Evolutionary conservation across 352 stramenopile species (phyloP).

Genomic region (Phytophthora constricta): DNA sequence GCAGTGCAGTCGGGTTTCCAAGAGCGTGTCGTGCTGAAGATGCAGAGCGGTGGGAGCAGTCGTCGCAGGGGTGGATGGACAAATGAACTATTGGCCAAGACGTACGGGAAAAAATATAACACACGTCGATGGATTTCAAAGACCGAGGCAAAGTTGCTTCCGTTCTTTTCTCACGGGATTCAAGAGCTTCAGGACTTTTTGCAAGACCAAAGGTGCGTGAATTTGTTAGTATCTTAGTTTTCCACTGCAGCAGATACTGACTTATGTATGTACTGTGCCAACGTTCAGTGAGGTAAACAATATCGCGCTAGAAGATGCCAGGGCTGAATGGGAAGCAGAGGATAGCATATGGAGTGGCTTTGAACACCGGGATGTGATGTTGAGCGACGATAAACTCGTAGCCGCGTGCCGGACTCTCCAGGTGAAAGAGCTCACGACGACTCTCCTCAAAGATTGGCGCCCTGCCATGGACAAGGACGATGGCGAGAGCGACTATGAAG

Average conservation of each 20-base stretch:
- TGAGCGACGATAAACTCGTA: slow-evolving; percentile 43
- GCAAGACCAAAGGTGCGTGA: slow-evolving; percentile 51
- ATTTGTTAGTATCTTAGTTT: background rate
- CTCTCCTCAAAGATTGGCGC: slow-evolving; percentile 43
- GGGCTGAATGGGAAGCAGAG: slow-evolving; percentile 21
- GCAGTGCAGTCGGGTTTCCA: slow-evolving; percentile 55
- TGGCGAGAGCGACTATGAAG: slow-evolving; percentile 40
- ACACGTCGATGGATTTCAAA: slow-evolving; percentile 68
- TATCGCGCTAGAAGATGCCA: slow-evolving; percentile 34
- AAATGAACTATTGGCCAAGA: slow-evolving; percentile 61
- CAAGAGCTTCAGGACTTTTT: slow-evolving; percentile 71
- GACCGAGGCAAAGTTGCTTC: slow-evolving; percentile 62
- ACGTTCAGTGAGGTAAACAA: slow-evolving; percentile 38
- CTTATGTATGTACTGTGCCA: background rate
- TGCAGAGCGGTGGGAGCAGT: slow-evolving; percentile 53
- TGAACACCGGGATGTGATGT: slow-evolving; percentile 35
- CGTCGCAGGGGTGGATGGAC: slow-evolving; percentile 49
- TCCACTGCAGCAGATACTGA: no score
- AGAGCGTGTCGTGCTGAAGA: slow-evolving; percentile 70
- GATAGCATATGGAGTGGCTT: slow-evolving; percentile 22
- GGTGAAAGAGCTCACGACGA: slow-evolving; percentile 26
- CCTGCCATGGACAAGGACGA: slow-evolving; percentile 30
- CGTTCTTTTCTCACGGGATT: slow-evolving; percentile 67
- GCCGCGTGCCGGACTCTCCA: slow-evolving; percentile 40
- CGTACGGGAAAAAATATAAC: slow-evolving; percentile 61